Evolutionary conservation across 73 alveolate genomes (phyloP).

Genomic region (Paramecium sexaurelia): DNA sequence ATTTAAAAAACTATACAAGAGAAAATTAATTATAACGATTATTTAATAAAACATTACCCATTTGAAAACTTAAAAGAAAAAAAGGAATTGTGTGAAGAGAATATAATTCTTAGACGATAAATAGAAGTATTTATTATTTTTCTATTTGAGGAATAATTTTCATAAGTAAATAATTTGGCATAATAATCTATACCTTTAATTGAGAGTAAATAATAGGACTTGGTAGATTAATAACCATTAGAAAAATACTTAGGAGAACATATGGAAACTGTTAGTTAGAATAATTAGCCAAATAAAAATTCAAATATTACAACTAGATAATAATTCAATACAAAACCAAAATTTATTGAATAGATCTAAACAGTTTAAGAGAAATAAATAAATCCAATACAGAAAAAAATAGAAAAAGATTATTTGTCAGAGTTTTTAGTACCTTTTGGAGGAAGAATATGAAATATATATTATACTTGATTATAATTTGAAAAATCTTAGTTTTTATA

Average conservation of each 20-base stretch:
- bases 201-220: not conserved
- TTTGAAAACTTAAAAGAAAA: not conserved
- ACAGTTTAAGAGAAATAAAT: too few species aligned
- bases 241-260: not conserved
- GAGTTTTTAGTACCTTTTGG: not conserved
- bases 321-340: not conserved
- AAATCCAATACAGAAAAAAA: too few species aligned
- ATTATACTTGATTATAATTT: not conserved
- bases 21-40: slow-evolving; percentile 2
- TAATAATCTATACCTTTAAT: not conserved
- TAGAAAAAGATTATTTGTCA: too few species aligned
- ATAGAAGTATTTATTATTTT: not conserved
- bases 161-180: not conserved
- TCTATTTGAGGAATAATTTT: not conserved
- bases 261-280: not conserved
- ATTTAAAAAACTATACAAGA: not conserved
- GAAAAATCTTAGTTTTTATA: too few species aligned
- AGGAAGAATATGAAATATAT: not conserved
- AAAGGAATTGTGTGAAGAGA: not conserved
- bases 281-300: not conserved
- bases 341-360: too few species aligned
- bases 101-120: not conserved
- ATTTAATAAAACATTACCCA: not conserved
- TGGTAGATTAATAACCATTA: not conserved
- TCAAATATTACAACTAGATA: not conserved